phyloP scores from a whole-genome alignment of 805 yeast species.

The Ogataea ganodermae region DNA sequence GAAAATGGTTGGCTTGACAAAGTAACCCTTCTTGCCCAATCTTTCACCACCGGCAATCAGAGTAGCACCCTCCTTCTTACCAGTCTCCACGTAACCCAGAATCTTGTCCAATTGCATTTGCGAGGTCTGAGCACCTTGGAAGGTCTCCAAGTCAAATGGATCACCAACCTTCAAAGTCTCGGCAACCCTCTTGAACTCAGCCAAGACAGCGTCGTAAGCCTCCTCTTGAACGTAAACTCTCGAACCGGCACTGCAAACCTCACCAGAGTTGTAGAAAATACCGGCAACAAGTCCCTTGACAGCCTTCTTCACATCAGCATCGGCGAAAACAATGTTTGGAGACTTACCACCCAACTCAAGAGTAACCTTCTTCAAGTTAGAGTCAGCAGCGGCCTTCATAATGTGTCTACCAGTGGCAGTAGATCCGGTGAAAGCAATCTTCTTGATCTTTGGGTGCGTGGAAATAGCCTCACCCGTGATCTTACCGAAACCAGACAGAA shows the following conservation, averaged over 20 bases:
- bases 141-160: constrained; percentile 67
- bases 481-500: constrained; percentile 75
- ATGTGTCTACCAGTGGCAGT: constrained; percentile 73
- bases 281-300: constrained; percentile 57
- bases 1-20: constrained; percentile 72
- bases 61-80: constrained; percentile 69
- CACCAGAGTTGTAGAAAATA: constrained; percentile 80
- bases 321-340: constrained; percentile 72
- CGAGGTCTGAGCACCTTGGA: constrained; percentile 81
- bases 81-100: constrained; percentile 63
- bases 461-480: constrained; percentile 72
- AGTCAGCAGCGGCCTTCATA: constrained; percentile 67
- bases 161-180: constrained; percentile 69
- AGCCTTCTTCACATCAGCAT: constrained; percentile 58
- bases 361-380: constrained; percentile 77
- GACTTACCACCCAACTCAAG: constrained; percentile 85
- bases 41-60: constrained; percentile 72
- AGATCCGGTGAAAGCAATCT: constrained; percentile 82
- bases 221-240: constrained; percentile 76
- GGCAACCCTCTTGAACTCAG: constrained; percentile 57
- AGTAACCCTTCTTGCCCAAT: constrained; percentile 66
- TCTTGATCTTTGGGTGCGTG: constrained; percentile 67
- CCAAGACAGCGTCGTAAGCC: constrained; percentile 62
- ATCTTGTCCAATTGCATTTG: constrained; percentile 69
- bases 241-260: constrained; percentile 82